phyloP scores from a whole-genome alignment of 352 stramenopile genomes.

The Globisporangium apiculatum region DNA sequence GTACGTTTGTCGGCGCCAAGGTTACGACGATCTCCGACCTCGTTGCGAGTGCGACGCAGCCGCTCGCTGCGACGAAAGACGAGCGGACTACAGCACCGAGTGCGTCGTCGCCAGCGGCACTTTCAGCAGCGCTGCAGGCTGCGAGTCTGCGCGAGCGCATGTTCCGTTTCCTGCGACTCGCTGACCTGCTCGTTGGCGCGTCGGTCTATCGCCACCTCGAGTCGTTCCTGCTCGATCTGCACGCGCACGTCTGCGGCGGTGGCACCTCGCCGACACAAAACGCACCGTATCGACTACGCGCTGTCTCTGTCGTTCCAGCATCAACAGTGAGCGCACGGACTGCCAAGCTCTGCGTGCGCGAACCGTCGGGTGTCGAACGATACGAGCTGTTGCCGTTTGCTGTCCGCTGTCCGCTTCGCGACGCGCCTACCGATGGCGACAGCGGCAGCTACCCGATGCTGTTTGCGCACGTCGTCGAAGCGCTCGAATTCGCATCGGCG shows the following conservation, averaged over 20 bases:
- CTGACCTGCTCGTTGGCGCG: slow-evolving; percentile 36
- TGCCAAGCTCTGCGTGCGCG: neutral
- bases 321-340: neutral
- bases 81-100: neutral
- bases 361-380: neutral
- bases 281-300: neutral
- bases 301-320: neutral
- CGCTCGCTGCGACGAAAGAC: slow-evolving; percentile 14
- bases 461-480: neutral
- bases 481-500: neutral
- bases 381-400: neutral
- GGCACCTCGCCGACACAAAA: neutral
- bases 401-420: neutral
- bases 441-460: neutral
- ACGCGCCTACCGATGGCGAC: neutral
- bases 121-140: slow-evolving; percentile 15
- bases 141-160: slow-evolving; percentile 38
- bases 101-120: neutral
- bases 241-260: slow-evolving; percentile 27
- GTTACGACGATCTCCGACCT: slow-evolving; percentile 16
- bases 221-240: slow-evolving; percentile 22
- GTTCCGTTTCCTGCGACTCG: slow-evolving; percentile 46
- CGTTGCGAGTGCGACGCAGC: slow-evolving; percentile 14
- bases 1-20: slow-evolving; percentile 11
- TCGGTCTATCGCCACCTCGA: slow-evolving; percentile 33